These are phyloP conservation scores for Lipomyces oligophaga DNA, from an alignment of 805 yeast genomes.

Conservation along the genomic window DNA sequence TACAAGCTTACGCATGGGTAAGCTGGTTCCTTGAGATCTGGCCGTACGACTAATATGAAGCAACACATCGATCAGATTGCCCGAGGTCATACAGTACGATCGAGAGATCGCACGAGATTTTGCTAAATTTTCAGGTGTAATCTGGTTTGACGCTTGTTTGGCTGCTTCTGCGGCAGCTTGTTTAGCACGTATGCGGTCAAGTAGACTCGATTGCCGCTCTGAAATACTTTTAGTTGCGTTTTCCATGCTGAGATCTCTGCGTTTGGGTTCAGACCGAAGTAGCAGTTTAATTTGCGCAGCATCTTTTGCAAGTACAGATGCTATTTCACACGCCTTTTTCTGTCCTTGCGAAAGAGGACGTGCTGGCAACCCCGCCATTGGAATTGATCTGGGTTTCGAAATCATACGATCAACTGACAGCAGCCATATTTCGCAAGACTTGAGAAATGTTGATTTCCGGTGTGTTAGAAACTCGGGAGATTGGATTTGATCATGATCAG, in stretches of 20 bases:
- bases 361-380: background rate
- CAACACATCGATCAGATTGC: background rate
- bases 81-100: background rate
- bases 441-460: background rate
- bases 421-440: background rate
- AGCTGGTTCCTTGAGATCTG: background rate
- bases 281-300: conserved; percentile 4
- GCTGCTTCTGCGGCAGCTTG: too few relatives aligned
- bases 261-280: conserved; percentile 1
- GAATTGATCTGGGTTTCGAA: too few relatives aligned
- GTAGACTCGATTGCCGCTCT: conserved; percentile 4
- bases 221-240: background rate
- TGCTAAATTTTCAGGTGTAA: too few relatives aligned
- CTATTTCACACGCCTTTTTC: background rate
- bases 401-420: background rate
- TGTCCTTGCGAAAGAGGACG: background rate
- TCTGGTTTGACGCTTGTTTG: too few relatives aligned
- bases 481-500: background rate
- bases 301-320: background rate
- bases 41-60: conserved; percentile 2
- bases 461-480: background rate
- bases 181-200: conserved; percentile 5
- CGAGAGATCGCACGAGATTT: background rate
- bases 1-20: conserved; percentile 4
- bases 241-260: background rate